Percentiles rank a stretch among this genome's conserved stretches.
Evolutionary conservation across 352 stramenopile genomes (phyloP).

Genomic region (Hyaloperonospora brassicae): DNA sequence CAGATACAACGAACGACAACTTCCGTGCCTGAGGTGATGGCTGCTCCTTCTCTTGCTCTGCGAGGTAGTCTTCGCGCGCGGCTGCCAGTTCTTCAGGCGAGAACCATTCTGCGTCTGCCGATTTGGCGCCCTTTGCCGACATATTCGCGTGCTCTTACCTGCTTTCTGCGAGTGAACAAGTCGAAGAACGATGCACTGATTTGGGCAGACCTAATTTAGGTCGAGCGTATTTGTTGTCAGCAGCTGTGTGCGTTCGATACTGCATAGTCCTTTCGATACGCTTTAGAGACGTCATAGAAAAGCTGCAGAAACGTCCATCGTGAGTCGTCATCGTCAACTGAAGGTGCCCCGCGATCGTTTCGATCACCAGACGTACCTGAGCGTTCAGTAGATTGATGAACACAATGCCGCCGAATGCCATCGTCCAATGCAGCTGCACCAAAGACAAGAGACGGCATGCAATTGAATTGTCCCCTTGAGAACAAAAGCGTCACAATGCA

Average conservation of each 20-base stretch:
- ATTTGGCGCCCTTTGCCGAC: conserved; percentile 28
- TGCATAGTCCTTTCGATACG: conserved; percentile 40
- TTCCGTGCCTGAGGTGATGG: conserved; percentile 42
- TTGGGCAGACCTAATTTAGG: neutral
- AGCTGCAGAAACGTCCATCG: conserved; percentile 25
- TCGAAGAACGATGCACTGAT: neutral
- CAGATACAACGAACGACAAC: neutral
- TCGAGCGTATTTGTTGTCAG: no score
- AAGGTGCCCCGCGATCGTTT: neutral
- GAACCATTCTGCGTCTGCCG: conserved; percentile 48
- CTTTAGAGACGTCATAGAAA: conserved; percentile 47
- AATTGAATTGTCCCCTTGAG: neutral
- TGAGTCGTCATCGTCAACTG: neutral
- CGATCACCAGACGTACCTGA: conserved; percentile 25
- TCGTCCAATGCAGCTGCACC: conserved; percentile 47
- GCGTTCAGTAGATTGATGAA: conserved; percentile 66
- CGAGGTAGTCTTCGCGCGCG: conserved; percentile 65
- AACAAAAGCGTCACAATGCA: neutral
- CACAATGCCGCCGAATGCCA: conserved; percentile 68
- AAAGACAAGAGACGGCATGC: neutral
- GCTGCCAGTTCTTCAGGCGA: conserved; percentile 62
- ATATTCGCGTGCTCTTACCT: conserved; percentile 22
- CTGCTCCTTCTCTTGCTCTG: conserved; percentile 68
- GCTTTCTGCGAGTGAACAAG: neutral
- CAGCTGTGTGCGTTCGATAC: no score